phyloP scores from a whole-genome alignment of 768 basidiomycete species.

The Amanita jacksonii region DNA sequence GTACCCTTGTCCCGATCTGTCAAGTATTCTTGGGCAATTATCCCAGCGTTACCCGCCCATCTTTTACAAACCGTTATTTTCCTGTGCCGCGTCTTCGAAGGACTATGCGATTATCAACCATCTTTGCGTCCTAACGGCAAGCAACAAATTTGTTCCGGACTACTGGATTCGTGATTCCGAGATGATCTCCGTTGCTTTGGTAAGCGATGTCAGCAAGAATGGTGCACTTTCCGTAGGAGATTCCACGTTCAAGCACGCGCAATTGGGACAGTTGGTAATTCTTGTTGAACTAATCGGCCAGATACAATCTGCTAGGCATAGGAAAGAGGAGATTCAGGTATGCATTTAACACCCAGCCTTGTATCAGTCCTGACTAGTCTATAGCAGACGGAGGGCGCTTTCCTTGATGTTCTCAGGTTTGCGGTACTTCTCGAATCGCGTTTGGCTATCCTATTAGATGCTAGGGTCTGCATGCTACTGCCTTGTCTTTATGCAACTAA shows the following conservation, averaged over 20 bases:
- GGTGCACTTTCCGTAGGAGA: too few species aligned
- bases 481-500: constrained; percentile 1
- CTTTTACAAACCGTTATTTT: constrained; percentile 67
- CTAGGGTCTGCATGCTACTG: constrained; percentile 37
- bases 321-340: constrained; percentile 27
- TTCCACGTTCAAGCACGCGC: constrained; percentile 45
- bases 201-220: constrained; percentile 37
- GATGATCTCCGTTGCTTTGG: constrained; percentile 64
- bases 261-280: constrained; percentile 54
- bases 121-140: constrained; percentile 40
- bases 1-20: constrained; percentile 34
- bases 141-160: constrained; percentile 46
- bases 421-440: constrained; percentile 46
- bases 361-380: background rate
- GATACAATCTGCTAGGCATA: constrained; percentile 34
- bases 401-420: constrained; percentile 30
- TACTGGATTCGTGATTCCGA: constrained; percentile 64
- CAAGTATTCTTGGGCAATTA: constrained; percentile 40
- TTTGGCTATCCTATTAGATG: constrained; percentile 44
- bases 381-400: background rate
- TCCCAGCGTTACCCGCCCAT: constrained; percentile 46
- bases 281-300: constrained; percentile 51
- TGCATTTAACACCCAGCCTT: background rate
- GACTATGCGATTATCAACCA: constrained; percentile 51
- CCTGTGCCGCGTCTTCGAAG: constrained; percentile 56